Conservation (phyloP, 768 basidiomycete species). For the Suillus alpinus region DNA sequence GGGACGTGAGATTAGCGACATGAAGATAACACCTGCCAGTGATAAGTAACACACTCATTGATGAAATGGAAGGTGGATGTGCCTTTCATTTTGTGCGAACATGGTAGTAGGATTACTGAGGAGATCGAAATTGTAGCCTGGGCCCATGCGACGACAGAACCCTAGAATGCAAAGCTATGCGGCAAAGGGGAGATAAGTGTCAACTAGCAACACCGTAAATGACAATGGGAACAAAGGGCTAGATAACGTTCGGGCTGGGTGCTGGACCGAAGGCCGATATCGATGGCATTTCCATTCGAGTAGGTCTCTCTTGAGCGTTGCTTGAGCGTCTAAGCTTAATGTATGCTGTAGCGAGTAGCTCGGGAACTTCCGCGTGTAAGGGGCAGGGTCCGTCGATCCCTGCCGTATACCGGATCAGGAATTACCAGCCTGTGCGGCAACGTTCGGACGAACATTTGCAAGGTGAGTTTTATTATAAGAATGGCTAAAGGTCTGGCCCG, state of each 20-base stretch:
- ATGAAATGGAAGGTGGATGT: background rate
- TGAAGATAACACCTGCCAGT: background rate
- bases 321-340: background rate
- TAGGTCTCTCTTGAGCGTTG: background rate
- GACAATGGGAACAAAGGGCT: background rate
- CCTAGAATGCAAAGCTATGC: background rate
- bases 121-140: background rate
- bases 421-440: background rate
- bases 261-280: background rate
- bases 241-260: background rate
- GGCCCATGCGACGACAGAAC: background rate
- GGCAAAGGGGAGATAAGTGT: background rate
- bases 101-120: background rate
- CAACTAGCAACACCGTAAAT: background rate
- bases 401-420: background rate
- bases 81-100: background rate
- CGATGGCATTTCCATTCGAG: background rate
- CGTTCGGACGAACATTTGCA: background rate
- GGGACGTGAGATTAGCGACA: background rate
- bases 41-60: background rate
- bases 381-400: background rate
- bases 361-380: background rate
- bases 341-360: background rate
- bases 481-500: background rate
- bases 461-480: background rate